Evolutionary conservation across 345 rosid genomes (phyloP).

Genomic region (Microcos paniculata): DNA sequence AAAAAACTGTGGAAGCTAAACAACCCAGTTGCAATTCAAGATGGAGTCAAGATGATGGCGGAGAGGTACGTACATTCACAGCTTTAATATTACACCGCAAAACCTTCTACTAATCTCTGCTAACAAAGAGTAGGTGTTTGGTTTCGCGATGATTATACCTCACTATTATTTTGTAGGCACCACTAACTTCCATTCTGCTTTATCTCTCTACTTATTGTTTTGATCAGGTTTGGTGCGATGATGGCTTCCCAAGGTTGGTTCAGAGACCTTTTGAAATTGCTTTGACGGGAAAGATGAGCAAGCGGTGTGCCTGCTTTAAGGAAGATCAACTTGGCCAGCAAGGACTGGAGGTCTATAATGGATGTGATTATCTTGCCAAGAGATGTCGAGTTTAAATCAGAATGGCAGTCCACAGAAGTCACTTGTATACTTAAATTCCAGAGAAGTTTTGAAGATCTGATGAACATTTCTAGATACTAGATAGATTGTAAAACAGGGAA

Average conservation of each 20-base stretch:
- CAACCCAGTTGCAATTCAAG: slow-evolving; percentile 83
- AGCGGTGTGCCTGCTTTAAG: slow-evolving; percentile 82
- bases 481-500: not conserved
- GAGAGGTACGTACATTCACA: slow-evolving; percentile 52
- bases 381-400: slow-evolving; percentile 60
- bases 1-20: slow-evolving; percentile 88
- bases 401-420: not conserved
- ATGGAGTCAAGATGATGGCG: slow-evolving; percentile 93
- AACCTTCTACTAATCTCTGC: not conserved
- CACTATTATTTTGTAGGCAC: not conserved
- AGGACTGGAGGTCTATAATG: slow-evolving; percentile 77
- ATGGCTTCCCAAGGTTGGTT: slow-evolving; percentile 80
- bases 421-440: not conserved
- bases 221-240: slow-evolving; percentile 93
- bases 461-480: not conserved
- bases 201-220: not conserved
- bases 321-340: slow-evolving; percentile 65
- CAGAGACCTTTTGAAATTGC: slow-evolving; percentile 90
- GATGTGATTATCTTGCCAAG: slow-evolving; percentile 69
- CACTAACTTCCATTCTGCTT: not conserved
- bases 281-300: slow-evolving; percentile 87
- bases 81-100: not conserved
- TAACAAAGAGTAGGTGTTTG: not conserved
- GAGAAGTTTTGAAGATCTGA: not conserved
- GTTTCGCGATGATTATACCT: not conserved